Evolutionary conservation across 2,329 filamentous ascomycete genomes (phyloP).

Genomic region (Phoma sp.): DNA sequence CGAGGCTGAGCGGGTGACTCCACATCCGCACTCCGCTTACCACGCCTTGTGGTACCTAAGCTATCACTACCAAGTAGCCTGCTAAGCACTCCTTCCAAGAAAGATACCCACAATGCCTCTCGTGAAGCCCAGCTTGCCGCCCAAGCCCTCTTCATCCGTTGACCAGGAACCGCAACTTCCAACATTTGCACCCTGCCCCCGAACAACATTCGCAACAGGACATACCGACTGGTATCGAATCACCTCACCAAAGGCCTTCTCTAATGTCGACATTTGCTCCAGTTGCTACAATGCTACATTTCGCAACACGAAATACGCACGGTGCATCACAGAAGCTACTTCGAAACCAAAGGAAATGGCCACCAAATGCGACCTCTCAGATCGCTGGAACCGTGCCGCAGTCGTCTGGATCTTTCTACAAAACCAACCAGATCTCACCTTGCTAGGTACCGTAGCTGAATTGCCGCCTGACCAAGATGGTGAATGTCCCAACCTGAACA

Average conservation of each 20-base stretch:
- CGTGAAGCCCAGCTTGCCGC: constrained; percentile 5
- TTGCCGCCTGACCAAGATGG: constrained; percentile 25
- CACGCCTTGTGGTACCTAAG: neutral
- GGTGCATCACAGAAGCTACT: constrained; percentile 13
- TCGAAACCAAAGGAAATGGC: constrained; percentile 19
- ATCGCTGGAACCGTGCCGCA: constrained; percentile 25
- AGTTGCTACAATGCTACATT: constrained; percentile 30
- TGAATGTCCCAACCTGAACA: constrained; percentile 27
- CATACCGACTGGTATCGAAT: constrained; percentile 26
- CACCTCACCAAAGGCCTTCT: constrained; percentile 12
- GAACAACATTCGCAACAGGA: constrained; percentile 11
- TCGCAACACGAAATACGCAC: constrained; percentile 20
- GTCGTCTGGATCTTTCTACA: constrained; percentile 25
- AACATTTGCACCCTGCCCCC: constrained; percentile 13
- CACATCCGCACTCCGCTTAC: neutral
- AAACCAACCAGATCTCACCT: constrained; percentile 17
- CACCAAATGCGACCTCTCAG: constrained; percentile 19
- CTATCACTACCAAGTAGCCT: neutral
- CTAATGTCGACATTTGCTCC: constrained; percentile 27
- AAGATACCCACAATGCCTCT: constrained; percentile 1
- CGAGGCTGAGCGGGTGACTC: constrained; percentile 4
- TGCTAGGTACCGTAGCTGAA: constrained; percentile 20
- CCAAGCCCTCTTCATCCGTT: neutral
- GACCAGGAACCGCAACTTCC: neutral
- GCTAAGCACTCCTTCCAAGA: neutral